These are phyloP conservation scores for Mycena venus DNA, from an alignment of 768 basidiomycete species.

Conservation along the genomic window DNA sequence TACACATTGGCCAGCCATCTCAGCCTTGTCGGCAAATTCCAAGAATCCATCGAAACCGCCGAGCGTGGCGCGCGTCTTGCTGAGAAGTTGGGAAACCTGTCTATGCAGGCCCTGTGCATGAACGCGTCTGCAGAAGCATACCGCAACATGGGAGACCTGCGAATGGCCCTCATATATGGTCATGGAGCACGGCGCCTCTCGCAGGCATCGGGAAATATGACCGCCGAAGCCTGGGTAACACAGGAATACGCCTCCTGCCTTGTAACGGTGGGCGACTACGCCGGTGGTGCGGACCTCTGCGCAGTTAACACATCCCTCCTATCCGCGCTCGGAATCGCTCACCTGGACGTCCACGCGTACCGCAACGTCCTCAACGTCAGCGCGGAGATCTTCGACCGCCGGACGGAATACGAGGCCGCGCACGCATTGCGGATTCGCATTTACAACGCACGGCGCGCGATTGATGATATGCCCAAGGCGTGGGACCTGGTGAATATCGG, in stretches of 20 bases:
- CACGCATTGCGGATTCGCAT: constrained; percentile 9
- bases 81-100: neutral
- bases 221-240: constrained; percentile 17
- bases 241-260: constrained; percentile 13
- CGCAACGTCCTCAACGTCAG: constrained; percentile 14
- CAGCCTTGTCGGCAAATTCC: neutral
- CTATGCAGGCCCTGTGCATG: constrained; percentile 16
- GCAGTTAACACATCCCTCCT: neutral
- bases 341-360: constrained; percentile 9
- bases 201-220: constrained; percentile 14
- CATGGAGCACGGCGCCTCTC: constrained; percentile 1
- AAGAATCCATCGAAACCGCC: neutral
- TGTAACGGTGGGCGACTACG: constrained; percentile 17
- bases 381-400: constrained; percentile 20
- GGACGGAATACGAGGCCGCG: constrained; percentile 17
- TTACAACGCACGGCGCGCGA: constrained; percentile 6
- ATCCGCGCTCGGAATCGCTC: constrained; percentile 4
- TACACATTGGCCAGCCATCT: constrained; percentile 3
- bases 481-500: constrained; percentile 18
- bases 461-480: constrained; percentile 3
- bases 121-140: neutral
- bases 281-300: neutral
- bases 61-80: constrained; percentile 5
- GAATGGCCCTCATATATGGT: neutral
- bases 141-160: constrained; percentile 14